Base-by-base conservation (phyloP, 148 eudicot species). In the Cornus controversa region DNA sequence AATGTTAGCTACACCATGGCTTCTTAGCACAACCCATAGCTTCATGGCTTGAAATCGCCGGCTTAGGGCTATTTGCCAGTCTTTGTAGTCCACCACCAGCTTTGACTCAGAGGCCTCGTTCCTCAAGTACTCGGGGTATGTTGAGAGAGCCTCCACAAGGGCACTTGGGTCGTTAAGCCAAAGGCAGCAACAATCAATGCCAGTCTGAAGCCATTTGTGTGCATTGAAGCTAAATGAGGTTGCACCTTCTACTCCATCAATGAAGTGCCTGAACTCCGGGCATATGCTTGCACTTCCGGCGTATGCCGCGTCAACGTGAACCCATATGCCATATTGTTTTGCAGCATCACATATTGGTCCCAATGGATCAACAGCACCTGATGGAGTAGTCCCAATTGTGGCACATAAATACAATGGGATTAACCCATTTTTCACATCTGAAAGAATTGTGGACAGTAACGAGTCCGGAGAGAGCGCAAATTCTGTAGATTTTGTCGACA, bases 131-230 rank as follows among this genome's bases (percentile, higher is more conserved):
- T 87, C 94, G 0, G 94, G 86, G 71, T 83, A 72, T 6, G 90
- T 87, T 0, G 90, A 85, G 2, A 90, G 80, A n/a, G 87, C 82
- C 13, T 77, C 54, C 2, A 84, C 79, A 4, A 87, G 75, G 0
- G 85, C 76, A 6, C 27, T 25, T 9, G 89, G 89, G 45, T 86
- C 70, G 62, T 90, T 88, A 0, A 86, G 83, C 80, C 87, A 90
- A 0, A 90, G 87, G 54, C 90, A 87, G 20, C 90, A 90, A 42
- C 92, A 90, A 68, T 87, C 89, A 1, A 87, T 76, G 2, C 83
- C 85, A 8, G 92, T 87, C 4, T 87, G 71, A 69, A 90, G 84
- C 90, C 90, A 90, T 23, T 90, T 87, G 78, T 90, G 92, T 0
- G 92, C 90, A 42, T 87, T 90, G 70, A 90, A 85, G 66, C 89